Evolutionary conservation across 2,329 filamentous ascomycete species (phyloP).

Genomic region (Zymoseptoria brevis): DNA sequence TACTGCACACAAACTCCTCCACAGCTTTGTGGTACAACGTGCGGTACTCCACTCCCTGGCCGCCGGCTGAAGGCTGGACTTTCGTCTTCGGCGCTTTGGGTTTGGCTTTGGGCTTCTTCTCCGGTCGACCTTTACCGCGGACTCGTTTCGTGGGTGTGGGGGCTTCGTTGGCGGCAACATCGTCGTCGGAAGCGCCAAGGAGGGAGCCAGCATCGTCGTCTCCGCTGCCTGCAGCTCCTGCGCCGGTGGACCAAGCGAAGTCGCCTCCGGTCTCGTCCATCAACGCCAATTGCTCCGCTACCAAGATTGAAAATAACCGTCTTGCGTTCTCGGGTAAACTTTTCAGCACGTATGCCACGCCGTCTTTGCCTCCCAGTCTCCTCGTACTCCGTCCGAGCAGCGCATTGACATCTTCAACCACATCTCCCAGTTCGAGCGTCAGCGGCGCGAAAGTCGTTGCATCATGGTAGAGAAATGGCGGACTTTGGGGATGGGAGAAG

Average conservation of each 20-base stretch:
- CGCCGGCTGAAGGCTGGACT: neutral
- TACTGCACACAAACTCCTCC: constrained; percentile 94
- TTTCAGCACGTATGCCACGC: constrained; percentile 82
- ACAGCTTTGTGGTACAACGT: constrained; percentile 91
- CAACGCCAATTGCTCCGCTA: constrained; percentile 72
- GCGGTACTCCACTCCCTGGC: constrained; percentile 70
- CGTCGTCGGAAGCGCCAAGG: constrained; percentile 12
- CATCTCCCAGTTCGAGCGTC: constrained; percentile 60
- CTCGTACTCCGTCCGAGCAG: constrained; percentile 73
- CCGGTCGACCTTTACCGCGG: constrained; percentile 17
- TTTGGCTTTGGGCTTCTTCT: constrained; percentile 9
- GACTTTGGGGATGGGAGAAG: constrained; percentile 68
- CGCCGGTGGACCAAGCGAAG: constrained; percentile 10
- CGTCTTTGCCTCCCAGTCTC: constrained; percentile 79
- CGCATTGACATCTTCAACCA: constrained; percentile 84
- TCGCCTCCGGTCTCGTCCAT: constrained; percentile 44
- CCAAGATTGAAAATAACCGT: constrained; percentile 74
- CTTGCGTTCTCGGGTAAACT: constrained; percentile 88
- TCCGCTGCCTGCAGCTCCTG: constrained; percentile 26
- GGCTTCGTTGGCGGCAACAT: constrained; percentile 20
- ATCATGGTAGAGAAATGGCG: constrained; percentile 88
- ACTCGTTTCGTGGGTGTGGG: neutral
- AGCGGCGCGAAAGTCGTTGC: constrained; percentile 80
- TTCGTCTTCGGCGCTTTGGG: constrained; percentile 9
- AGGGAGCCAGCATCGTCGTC: constrained; percentile 22